These are phyloP conservation scores for Orbilia blumenaviensis DNA, from an alignment of 2,329 filamentous ascomycete species.

Conservation along the genomic window DNA sequence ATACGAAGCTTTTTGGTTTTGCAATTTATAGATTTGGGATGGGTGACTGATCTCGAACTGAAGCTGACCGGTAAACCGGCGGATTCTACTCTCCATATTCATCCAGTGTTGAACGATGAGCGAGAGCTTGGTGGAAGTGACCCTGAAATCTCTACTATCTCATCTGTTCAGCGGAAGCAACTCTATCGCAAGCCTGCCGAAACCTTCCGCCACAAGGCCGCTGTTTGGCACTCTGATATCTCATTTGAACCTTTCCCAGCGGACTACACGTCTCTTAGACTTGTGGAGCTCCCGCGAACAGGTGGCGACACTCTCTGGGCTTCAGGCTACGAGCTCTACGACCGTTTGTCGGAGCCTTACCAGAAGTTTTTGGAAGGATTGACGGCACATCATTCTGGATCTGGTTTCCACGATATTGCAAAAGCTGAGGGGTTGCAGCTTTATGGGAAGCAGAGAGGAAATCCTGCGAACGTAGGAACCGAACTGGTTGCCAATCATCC, in stretches of 20 bases:
- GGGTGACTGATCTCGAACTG: neutral
- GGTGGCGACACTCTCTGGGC: slow-evolving; percentile 74
- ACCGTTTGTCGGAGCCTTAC: slow-evolving; percentile 69
- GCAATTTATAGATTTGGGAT: neutral
- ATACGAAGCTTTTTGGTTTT: too few species aligned
- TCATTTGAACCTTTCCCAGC: slow-evolving; percentile 72
- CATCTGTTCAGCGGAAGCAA: slow-evolving; percentile 67
- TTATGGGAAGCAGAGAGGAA: slow-evolving; percentile 61
- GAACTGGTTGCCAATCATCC: slow-evolving; percentile 66
- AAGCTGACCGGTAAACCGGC: slow-evolving; percentile 65
- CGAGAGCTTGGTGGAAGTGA: slow-evolving; percentile 68
- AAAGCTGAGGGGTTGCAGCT: slow-evolving; percentile 63
- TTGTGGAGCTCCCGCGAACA: slow-evolving; percentile 68
- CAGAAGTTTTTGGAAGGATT: slow-evolving; percentile 69
- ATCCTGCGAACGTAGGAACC: slow-evolving; percentile 66
- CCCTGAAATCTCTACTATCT: slow-evolving; percentile 72
- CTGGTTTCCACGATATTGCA: slow-evolving; percentile 66
- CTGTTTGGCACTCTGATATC: slow-evolving; percentile 68
- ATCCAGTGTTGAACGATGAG: slow-evolving; percentile 68
- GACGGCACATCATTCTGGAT: slow-evolving; percentile 67
- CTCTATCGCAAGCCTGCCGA: slow-evolving; percentile 59
- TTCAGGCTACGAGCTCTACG: slow-evolving; percentile 72
- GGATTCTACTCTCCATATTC: slow-evolving; percentile 69
- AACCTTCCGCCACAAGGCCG: slow-evolving; percentile 62
- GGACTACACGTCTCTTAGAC: slow-evolving; percentile 71